Conservation (phyloP, 2,329 filamentous ascomycete genomes). For the Ceratocystiopsis minuta region DNA sequence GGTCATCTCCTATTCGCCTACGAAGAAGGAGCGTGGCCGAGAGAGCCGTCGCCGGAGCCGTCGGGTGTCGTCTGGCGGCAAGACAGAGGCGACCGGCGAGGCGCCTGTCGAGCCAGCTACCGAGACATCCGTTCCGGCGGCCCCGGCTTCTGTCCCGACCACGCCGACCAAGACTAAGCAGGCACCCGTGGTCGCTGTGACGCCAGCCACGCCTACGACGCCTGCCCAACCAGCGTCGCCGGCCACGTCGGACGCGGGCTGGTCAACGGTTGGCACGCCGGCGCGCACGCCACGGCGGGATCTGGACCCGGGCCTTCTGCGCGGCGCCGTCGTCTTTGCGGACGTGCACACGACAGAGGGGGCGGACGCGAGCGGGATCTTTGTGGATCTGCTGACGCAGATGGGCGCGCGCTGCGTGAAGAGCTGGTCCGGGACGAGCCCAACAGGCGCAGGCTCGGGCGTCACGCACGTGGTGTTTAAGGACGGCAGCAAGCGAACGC, state of each 20-base stretch:
- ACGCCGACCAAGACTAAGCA: background rate
- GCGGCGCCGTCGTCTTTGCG: conserved; percentile 61
- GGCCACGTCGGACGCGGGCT: conserved; percentile 27
- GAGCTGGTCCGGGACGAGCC: conserved; percentile 37
- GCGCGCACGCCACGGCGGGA: conserved; percentile 37
- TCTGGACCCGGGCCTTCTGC: conserved; percentile 35
- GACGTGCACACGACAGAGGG: conserved; percentile 74
- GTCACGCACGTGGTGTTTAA: conserved; percentile 87
- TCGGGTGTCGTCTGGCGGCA: conserved; percentile 10
- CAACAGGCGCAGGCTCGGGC: conserved; percentile 35
- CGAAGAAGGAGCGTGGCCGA: conserved; percentile 18
- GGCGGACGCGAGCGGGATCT: conserved; percentile 63
- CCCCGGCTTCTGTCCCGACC: too few relatives aligned
- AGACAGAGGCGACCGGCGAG: too few relatives aligned
- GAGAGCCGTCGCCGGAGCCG: conserved; percentile 6
- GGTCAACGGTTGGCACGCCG: conserved; percentile 37
- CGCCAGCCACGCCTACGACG: conserved; percentile 6
- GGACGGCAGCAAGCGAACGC: conserved; percentile 61
- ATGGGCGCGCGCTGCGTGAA: conserved; percentile 71
- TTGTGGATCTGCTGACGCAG: conserved; percentile 53
- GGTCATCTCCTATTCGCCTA: conserved; percentile 36
- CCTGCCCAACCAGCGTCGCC: conserved; percentile 15
- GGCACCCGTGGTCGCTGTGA: background rate
- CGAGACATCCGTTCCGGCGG: background rate
- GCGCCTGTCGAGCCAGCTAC: too few relatives aligned